A percentile compares a stretch with the other conserved stretches of the same genome.
These are phyloP conservation scores for Myxozyma vanderwaltii DNA, from an alignment of 805 yeast genomes.

Conservation along the genomic window DNA sequence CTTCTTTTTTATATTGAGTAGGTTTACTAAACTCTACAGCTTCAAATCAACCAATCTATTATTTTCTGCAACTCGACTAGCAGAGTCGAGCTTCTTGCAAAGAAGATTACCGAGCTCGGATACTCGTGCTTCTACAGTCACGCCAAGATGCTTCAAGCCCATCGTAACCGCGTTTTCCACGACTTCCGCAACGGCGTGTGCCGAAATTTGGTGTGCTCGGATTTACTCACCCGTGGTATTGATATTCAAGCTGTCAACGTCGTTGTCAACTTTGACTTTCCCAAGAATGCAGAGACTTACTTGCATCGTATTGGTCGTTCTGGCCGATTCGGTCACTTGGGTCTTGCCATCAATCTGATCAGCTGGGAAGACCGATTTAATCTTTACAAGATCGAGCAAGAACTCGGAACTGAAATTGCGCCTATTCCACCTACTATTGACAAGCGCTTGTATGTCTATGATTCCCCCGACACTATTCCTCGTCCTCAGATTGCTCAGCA, in stretches of 20 bases:
- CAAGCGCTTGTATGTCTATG: slow-evolving; percentile 72
- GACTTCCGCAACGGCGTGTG: slow-evolving; percentile 98
- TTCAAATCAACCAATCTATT: slow-evolving; percentile 94
- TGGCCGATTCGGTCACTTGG: slow-evolving; percentile 97
- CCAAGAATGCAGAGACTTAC: slow-evolving; percentile 96
- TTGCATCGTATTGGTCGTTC: slow-evolving; percentile 98
- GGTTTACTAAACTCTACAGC: slow-evolving; percentile 34
- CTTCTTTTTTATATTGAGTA: background rate
- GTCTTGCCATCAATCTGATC: slow-evolving; percentile 94
- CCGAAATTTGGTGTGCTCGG: slow-evolving; percentile 95
- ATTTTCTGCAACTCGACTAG: slow-evolving; percentile 96
- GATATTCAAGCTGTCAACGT: slow-evolving; percentile 99
- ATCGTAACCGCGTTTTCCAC: slow-evolving; percentile 96
- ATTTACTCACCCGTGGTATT: slow-evolving; percentile 94
- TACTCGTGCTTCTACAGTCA: slow-evolving; percentile 96
- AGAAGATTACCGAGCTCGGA: slow-evolving; percentile 93
- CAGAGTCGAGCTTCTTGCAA: slow-evolving; percentile 93
- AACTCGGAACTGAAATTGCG: slow-evolving; percentile 93
- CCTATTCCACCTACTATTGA: slow-evolving; percentile 96
- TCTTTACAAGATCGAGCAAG: slow-evolving; percentile 93
- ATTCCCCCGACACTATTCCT: slow-evolving; percentile 34
- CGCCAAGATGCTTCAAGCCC: slow-evolving; percentile 96
- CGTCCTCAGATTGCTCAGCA: slow-evolving; percentile 34
- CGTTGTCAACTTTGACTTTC: slow-evolving; percentile 97
- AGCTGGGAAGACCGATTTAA: slow-evolving; percentile 96